Base-by-base conservation (phyloP, 2,329 filamentous ascomycete genomes). In the Alternaria viburni region DNA sequence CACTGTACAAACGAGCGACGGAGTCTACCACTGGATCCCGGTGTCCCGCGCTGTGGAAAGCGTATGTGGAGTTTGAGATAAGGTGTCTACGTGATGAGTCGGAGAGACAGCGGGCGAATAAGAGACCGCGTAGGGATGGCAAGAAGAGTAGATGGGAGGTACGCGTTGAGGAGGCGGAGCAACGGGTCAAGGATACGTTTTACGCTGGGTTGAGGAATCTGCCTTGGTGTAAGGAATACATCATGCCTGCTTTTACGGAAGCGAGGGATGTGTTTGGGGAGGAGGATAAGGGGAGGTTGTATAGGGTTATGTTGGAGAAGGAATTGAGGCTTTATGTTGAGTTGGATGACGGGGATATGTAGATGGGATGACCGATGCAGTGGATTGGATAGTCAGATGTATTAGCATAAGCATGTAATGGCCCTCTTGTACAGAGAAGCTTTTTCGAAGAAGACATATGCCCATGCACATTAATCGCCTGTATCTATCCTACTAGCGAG, bases 211-310 rank as follows among this genome's bases (percentile, higher is more conserved):
- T 91, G 65, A 81, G 83, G 46, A 79, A 82, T 15, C 83, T 89
- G 70, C 90, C 90, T 0, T 91, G 89, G 88, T 85, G 83, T 2
- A 91, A 91, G 74, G 82, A 85, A 41, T 83, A 88, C 51, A 79
- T 88, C 46, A 82, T 91, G 78, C 62, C 86, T 25, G 89, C 86
- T 0, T 88, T 91, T 61, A 81, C 65, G 8, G 63, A 81, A 47
- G 59, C 58, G 81, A 43, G 68, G 64, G 41, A 65, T 10, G 68
- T 74, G 60, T 55, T 88, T 71, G 70, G 61, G 1, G 79, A 80
- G 17, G 80, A 80, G 26, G 87, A 90, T 58, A 68, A 88, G 63
- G 83, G 80, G 56, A 82, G 82, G 54, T 74, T 89, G 15, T 87
- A 86, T 74, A 82, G 85, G 65, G 83, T 88, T 7, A 80, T 90